Conservation (phyloP, 352 stramenopile species). For the Phytopythium montanum region DNA sequence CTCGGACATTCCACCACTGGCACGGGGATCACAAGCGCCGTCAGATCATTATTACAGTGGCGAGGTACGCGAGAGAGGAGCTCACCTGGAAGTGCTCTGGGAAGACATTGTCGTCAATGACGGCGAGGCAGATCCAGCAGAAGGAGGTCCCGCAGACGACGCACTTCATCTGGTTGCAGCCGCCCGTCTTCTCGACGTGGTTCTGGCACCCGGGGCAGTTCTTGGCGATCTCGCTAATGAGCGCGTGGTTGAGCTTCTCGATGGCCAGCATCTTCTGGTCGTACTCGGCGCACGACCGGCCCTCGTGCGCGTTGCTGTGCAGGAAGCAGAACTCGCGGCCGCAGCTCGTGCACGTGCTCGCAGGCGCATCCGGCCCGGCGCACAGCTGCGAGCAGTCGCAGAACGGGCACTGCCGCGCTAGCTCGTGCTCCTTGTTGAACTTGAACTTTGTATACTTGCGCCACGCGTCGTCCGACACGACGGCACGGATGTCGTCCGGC, state of each 20-base stretch:
- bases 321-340: slow-evolving; percentile 79
- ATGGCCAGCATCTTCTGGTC: slow-evolving; percentile 70
- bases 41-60: slow-evolving; percentile 1
- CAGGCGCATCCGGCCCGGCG: slow-evolving; percentile 30
- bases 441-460: slow-evolving; percentile 82
- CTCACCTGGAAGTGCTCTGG: slow-evolving; percentile 82
- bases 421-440: slow-evolving; percentile 76
- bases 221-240: slow-evolving; percentile 78
- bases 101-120: slow-evolving; percentile 84
- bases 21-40: background rate
- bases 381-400: slow-evolving; percentile 58
- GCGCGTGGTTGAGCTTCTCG: slow-evolving; percentile 80
- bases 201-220: slow-evolving; percentile 86
- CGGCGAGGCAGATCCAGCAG: slow-evolving; percentile 84
- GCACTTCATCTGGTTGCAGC: slow-evolving; percentile 92
- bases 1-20: slow-evolving; percentile 79
- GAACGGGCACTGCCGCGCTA: slow-evolving; percentile 55
- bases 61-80: background rate
- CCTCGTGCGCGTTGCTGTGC: slow-evolving; percentile 82
- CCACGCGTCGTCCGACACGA: slow-evolving; percentile 50
- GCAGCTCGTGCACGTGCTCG: slow-evolving; percentile 41
- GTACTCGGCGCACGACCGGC: slow-evolving; percentile 69
- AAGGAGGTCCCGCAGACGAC: slow-evolving; percentile 79
- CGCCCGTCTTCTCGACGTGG: slow-evolving; percentile 87
- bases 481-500: slow-evolving; percentile 36